These are phyloP conservation scores for Geoglossum cookeanum DNA, from an alignment of 2,329 filamentous ascomycete genomes.

Conservation along the genomic window DNA sequence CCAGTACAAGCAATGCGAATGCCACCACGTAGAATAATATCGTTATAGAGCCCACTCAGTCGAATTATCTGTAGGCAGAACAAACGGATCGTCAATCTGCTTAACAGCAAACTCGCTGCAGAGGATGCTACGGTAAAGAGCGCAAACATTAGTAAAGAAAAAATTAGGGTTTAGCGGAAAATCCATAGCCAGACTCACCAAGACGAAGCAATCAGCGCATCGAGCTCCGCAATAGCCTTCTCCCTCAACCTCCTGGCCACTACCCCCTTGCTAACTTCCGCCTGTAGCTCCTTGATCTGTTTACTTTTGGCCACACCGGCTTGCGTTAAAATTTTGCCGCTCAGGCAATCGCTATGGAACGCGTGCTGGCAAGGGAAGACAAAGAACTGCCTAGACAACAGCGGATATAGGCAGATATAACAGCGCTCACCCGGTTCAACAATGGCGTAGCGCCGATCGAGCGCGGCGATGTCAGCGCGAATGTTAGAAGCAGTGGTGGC, in stretches of 20 bases:
- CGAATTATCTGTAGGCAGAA: conserved; percentile 49
- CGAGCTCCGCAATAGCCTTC: conserved; percentile 68
- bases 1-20: neutral
- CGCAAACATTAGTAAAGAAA: neutral
- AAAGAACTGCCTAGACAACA: conserved; percentile 86
- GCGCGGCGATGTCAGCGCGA: conserved; percentile 65
- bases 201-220: conserved; percentile 73
- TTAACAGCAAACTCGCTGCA: conserved; percentile 93
- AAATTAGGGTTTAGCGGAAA: too few species aligned
- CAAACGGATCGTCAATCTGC: conserved; percentile 82
- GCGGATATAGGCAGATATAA: conserved; percentile 67
- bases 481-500: conserved; percentile 80
- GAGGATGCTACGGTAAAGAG: conserved; percentile 44
- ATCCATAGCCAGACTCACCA: conserved; percentile 39
- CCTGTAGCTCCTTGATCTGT: conserved; percentile 70
- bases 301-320: conserved; percentile 56
- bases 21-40: neutral
- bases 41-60: conserved; percentile 53
- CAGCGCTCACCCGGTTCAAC: conserved; percentile 93
- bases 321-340: conserved; percentile 66
- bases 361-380: conserved; percentile 97
- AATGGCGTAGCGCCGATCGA: conserved; percentile 84
- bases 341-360: conserved; percentile 90
- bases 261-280: conserved; percentile 59
- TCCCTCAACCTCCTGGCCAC: conserved; percentile 55